Conservation (phyloP, 1,284 basidiomycete genomes). For the Filobasidium uniguttulatum region DNA sequence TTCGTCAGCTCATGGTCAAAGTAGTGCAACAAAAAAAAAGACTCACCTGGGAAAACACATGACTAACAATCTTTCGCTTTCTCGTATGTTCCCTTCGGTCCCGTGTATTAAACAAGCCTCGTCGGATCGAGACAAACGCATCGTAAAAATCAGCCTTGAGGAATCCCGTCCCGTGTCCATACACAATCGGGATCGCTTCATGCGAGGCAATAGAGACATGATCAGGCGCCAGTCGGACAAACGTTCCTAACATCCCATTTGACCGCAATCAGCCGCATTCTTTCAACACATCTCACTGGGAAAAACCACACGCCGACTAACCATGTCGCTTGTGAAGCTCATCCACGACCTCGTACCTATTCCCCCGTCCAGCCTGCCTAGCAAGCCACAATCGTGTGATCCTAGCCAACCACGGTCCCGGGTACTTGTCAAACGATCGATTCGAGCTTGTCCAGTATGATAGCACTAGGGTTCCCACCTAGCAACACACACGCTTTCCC, state of each 20-base stretch:
- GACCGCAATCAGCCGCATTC: too few relatives aligned
- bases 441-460: too few relatives aligned
- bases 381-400: conserved; percentile 69
- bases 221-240: conserved; percentile 77
- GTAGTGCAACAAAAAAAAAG: neutral
- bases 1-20: neutral
- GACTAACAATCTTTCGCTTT: conserved; percentile 76
- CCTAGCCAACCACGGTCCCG: conserved; percentile 61
- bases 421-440: conserved; percentile 29
- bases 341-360: conserved; percentile 64
- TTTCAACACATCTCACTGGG: too few relatives aligned
- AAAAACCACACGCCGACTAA: too few relatives aligned
- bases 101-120: conserved; percentile 43
- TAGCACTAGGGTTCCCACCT: too few relatives aligned
- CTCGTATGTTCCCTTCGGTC: conserved; percentile 67
- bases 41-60: conserved; percentile 55
- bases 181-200: conserved; percentile 57
- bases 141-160: conserved; percentile 61
- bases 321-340: conserved; percentile 62
- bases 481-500: too few relatives aligned
- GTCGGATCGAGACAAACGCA: conserved; percentile 57
- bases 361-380: conserved; percentile 49
- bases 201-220: conserved; percentile 72
- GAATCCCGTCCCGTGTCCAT: conserved; percentile 58
- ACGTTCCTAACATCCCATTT: too few relatives aligned